These are phyloP conservation scores for Ormosia semicastrata DNA, from an alignment of 306 rosid species.

Conservation along the genomic window DNA sequence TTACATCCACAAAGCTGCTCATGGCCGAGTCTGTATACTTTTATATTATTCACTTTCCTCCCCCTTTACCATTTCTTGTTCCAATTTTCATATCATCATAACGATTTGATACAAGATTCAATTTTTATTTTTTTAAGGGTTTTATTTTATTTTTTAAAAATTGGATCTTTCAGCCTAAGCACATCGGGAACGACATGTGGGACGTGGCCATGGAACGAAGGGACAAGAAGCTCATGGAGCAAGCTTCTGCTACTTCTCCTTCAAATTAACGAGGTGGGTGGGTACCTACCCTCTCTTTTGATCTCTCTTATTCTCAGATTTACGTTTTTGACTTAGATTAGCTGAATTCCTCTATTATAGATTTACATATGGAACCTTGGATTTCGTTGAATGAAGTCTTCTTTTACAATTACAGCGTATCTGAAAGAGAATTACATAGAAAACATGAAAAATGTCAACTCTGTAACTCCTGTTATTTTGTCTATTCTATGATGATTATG, in stretches of 20 bases:
- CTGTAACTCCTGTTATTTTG: background rate
- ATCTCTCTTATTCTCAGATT: background rate
- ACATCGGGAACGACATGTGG: slow-evolving; percentile 89
- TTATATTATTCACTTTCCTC: no score
- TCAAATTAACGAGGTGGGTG: slow-evolving; percentile 19
- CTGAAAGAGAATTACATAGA: background rate
- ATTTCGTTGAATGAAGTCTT: background rate
- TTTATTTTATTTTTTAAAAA: background rate
- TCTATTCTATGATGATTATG: background rate
- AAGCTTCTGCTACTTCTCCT: slow-evolving; percentile 28
- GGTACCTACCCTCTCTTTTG: no score
- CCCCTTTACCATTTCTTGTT: background rate
- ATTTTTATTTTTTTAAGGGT: no score
- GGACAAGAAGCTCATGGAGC: slow-evolving; percentile 82
- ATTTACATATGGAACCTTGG: background rate
- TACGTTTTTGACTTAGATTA: background rate
- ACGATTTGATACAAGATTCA: no score
- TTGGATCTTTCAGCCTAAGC: slow-evolving; percentile 70
- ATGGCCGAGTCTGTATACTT: slow-evolving; percentile 65
- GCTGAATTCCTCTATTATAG: no score
- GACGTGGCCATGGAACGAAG: slow-evolving; percentile 96
- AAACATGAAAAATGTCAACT: background rate
- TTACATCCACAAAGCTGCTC: slow-evolving; percentile 79
- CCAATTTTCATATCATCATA: background rate
- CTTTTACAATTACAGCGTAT: background rate